Base-by-base conservation (phyloP, 768 basidiomycete genomes). In the Epithele typhae region DNA sequence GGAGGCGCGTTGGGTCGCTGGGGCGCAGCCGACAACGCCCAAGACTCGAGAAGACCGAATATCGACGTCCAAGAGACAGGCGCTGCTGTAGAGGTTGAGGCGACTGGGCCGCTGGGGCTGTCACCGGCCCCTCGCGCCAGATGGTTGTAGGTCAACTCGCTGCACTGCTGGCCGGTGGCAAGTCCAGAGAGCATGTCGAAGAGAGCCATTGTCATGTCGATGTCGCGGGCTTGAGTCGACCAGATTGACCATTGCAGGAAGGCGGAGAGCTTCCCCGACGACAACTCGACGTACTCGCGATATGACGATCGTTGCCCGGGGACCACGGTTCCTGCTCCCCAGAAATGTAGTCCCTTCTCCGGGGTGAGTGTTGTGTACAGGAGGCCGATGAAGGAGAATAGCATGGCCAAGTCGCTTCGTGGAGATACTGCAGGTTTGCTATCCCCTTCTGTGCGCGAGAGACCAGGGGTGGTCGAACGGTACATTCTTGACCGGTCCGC, bases 241-340 rank as follows among this genome's bases (percentile, higher is more conserved):
- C 86, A 87, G 8, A 89, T 80, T 0, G 89, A 89, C 92, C 92
- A 95, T 48, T 91, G 87, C 39, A 95, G 68, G 63, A 95, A 94
- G 1, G 81, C 75, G 1, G 82, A 79, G 0, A 90, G 70, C 48
- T 82, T 77, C 1, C 78, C 81, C 21, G 76, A 65, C 2, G 74
- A 78, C n/a, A 75, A 71, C 56, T 91, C 88, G 0, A 76, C 56
- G 27, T 67, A 64, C 53, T 87, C 81, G 50, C 80, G 60, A 57
- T 85, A 86, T 3, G 77, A 68, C 11, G 71, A 61, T 22, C 65
- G 66, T 11, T 66, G 65, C 0, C 64, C 44, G 5, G 76, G 75
- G 32, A 59, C 60, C 3, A 69, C 69, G 3, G 75, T 76, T 0
- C 77, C 74, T 2, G 82, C 78, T 8, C 82, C 81, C 92, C 92